Evolutionary conservation across 805 yeast species (phyloP).

Genomic region (Hanseniaspora lachancei): DNA sequence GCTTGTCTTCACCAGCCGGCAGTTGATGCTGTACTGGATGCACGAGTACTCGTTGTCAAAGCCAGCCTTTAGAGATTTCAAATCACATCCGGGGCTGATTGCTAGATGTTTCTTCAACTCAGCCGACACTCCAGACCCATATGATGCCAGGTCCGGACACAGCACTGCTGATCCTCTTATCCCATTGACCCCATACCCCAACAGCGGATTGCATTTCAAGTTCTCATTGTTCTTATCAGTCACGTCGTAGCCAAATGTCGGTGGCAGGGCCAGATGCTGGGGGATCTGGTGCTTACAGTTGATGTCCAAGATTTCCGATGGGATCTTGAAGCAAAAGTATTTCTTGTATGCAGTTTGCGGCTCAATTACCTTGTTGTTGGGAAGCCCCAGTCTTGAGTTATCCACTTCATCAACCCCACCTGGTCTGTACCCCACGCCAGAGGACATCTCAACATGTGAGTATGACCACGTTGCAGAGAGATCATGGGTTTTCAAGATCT

Average conservation of each 20-base stretch:
- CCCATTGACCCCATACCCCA: constrained; percentile 46
- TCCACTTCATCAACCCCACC: constrained; percentile 27
- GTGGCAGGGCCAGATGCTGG: constrained; percentile 28
- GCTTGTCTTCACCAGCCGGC: constrained; percentile 40
- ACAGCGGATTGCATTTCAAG: constrained; percentile 26
- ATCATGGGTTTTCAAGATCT: constrained; percentile 39
- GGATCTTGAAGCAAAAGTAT: constrained; percentile 44
- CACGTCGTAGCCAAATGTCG: constrained; percentile 31
- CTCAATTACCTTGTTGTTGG: constrained; percentile 32
- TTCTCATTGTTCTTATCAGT: constrained; percentile 16
- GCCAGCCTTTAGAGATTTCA: constrained; percentile 43
- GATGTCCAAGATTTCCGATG: constrained; percentile 39
- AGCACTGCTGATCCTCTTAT: constrained; percentile 40
- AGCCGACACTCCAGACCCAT: not conserved
- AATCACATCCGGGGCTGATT: constrained; percentile 29
- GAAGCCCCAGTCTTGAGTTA: constrained; percentile 29
- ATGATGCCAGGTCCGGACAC: constrained; percentile 31
- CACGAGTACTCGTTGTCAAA: constrained; percentile 35
- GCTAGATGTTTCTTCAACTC: not conserved
- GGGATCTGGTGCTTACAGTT: constrained; percentile 34
- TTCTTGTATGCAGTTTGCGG: constrained; percentile 42
- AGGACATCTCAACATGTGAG: constrained; percentile 22
- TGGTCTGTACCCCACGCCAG: constrained; percentile 29
- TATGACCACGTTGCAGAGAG: constrained; percentile 39
- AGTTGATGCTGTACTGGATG: constrained; percentile 43